Evolutionary conservation across 2,329 filamentous ascomycete genomes (phyloP), one percentile per base, ranked within the genome.

Genomic region (Ustilaginoidea virens): DNA sequence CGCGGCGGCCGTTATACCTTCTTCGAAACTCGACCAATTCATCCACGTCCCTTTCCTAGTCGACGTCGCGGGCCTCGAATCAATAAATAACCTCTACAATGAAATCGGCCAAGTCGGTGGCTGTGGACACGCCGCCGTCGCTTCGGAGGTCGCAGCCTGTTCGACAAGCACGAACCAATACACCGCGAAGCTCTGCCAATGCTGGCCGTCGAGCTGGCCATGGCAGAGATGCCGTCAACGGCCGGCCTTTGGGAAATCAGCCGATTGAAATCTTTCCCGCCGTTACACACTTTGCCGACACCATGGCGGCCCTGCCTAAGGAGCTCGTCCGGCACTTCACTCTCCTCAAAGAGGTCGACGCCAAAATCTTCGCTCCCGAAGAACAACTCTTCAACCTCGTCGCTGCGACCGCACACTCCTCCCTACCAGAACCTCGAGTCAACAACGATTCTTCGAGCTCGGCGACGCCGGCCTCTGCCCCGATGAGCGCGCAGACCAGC

Each of bases 261-360:
- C 66, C 69, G 43, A 72, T 75, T 58, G 68, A 76, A 41, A 72
- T 76, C 42, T 75, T 73, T 41, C 73, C 72, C 25, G 73, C 66
- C 30, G 66, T 76, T 38, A 74, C 68, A 8, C 69, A 75, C 55
- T 96, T 98, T 51, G 81, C 87, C 37, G 86, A 96, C 53, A 77
- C 85, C 37, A 83, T 96, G 48, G 77, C 83, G 29, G 86, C 87
- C 22, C 70, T 98, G 16, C 90, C 90, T 4, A 86, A 86, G 52
- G 90, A 98, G 58, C 81, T 94, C 28, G 83, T 93, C 42, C 77
- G 85, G 48, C 87, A 98, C 53, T 93, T 93, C 44, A 94, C 87
- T 19, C 69, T 96, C 32, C 66, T 98, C 41, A 94, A 94, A 53
- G 90, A 98, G 58, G 90, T 96, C 27, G 90, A 98, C 59, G 87